Evolutionary conservation across 306 rosid species (phyloP), one percentile per base, ranked within the genome.

Genomic region (Lathyrus tuberosus): DNA sequence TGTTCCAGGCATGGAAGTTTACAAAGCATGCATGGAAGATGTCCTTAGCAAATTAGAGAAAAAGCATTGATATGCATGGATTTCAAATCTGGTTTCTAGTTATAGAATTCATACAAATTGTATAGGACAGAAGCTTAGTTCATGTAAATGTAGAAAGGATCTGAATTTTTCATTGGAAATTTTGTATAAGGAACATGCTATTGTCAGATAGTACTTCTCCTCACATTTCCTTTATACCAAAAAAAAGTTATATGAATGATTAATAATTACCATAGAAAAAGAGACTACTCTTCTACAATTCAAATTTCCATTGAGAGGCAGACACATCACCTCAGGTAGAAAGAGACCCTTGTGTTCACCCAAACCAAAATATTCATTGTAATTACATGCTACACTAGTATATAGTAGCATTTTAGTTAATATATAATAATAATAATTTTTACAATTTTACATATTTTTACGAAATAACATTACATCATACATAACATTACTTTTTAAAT

Each of bases 1-100:
- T 42, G 90, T 90, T 72, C 80, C 83, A 17, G 95, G 98, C 73
- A 90, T 90, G 97, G 95, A 88, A 58, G 78, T 85, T 81, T 94
- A 88, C 74, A 85, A 77, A 75, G 79, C 86, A 44, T 90, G 90
- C 85, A 94, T 94, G 97, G 92, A 86, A 62, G 97, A 88, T 57
- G 84, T 87, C 63, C 66, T 90, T 15, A 42, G 69, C 41, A 79
- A 71, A 30, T 74, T 84, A 61, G 82, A 84, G 46, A 85, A 81
- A 76, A 83, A 77, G 31, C 72, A 31, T 42, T 72, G 76, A 82
- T 37, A 61, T 53, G 80, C 80, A 65, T 42, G 70, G 59, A 62
- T 69, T 60, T 69, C 65, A 62, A 52, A 66, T 68, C 42, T 26
- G 7, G 78, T 46, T 83, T 71, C 71, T 64, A 70, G 40, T 56